A percentile compares a stretch with the other conserved stretches of the same genome.
phyloP scores from a whole-genome alignment of 495 filamentous ascomycete genomes.

The Aspergillus mulundensis region DNA sequence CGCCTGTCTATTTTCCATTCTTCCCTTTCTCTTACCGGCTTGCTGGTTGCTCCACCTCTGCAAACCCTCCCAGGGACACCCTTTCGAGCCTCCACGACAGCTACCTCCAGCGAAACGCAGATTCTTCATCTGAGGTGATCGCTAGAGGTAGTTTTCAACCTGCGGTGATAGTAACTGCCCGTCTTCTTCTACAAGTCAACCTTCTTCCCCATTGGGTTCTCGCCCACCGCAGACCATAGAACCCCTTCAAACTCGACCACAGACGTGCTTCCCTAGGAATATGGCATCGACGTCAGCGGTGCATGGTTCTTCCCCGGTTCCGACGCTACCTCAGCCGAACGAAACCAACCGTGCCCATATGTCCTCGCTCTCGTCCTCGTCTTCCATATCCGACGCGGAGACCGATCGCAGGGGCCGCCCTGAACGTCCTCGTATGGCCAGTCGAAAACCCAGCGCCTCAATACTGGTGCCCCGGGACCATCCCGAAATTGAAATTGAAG shows the following conservation, averaged over 20 bases:
- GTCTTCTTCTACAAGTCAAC: not conserved
- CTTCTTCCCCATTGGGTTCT: not conserved
- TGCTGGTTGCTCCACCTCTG: conserved; percentile 11
- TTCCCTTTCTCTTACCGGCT: conserved; percentile 12
- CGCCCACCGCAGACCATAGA: not conserved
- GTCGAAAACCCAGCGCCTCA: conserved; percentile 72
- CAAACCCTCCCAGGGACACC: conserved; percentile 7
- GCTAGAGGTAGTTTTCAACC: conserved; percentile 39
- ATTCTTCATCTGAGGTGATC: conserved; percentile 40
- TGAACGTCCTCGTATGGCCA: conserved; percentile 51
- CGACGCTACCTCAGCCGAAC: conserved; percentile 40
- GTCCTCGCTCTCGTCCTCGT: conserved; percentile 42
- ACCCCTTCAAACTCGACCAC: conserved; percentile 6
- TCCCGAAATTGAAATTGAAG: conserved; percentile 60
- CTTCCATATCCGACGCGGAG: conserved; percentile 47
- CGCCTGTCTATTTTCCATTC: conserved; percentile 1
- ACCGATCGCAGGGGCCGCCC: conserved; percentile 40
- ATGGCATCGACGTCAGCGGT: conserved; percentile 42
- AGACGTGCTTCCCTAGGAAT: conserved; percentile 17
- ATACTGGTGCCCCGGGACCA: conserved; percentile 76
- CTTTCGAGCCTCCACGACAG: conserved; percentile 18
- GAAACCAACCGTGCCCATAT: conserved; percentile 43
- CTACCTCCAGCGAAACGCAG: conserved; percentile 46
- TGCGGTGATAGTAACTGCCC: conserved; percentile 13
- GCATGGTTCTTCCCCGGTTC: conserved; percentile 42